Evolutionary conservation across 257 asterid genomes (phyloP).

Genomic region (Echium plantagineum): DNA sequence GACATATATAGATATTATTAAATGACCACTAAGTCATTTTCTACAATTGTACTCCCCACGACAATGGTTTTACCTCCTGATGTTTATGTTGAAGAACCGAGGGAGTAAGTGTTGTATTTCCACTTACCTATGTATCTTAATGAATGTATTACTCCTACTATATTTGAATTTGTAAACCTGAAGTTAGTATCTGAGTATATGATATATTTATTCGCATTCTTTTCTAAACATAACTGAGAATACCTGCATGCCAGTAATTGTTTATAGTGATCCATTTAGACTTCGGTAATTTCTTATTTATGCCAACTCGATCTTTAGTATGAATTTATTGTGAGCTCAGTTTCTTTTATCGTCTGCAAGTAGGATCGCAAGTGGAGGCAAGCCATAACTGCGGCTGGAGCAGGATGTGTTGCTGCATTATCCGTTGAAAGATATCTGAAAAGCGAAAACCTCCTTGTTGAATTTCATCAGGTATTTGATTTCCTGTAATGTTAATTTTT

Average conservation of each 20-base stretch:
- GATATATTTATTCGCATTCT: neutral
- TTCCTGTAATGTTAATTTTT: neutral
- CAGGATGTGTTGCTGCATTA: constrained; percentile 95
- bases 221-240: no score
- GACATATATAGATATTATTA: no score
- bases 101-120: no score
- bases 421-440: constrained; percentile 95
- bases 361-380: constrained; percentile 99
- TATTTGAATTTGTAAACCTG: no score
- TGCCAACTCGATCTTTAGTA: neutral
- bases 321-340: neutral
- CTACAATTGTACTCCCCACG: no score
- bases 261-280: neutral
- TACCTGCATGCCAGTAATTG: no score
- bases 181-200: no score
- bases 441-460: constrained; percentile 60
- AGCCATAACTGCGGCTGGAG: constrained; percentile 97
- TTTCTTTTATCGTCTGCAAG: constrained; percentile 11
- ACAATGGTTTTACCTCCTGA: no score
- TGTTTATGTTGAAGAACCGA: no score
- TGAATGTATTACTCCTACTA: no score
- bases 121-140: no score
- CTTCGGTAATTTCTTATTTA: neutral
- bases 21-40: no score
- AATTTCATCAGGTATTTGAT: constrained; percentile 85